Conservation (phyloP, 257 asterid genomes). For the Nyctanthes arbortristis region DNA sequence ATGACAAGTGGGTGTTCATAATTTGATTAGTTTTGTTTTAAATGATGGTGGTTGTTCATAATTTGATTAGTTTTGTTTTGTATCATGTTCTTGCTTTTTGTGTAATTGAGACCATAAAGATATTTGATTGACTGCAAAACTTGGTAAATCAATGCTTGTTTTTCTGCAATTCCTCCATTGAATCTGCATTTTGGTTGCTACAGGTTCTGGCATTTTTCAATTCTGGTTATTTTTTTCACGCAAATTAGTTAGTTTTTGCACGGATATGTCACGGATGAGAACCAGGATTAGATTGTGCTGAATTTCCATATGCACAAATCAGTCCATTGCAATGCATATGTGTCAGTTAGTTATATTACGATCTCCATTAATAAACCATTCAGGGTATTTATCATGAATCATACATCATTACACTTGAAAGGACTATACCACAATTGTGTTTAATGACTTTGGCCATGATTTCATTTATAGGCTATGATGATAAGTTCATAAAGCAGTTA, state of each 20-base stretch:
- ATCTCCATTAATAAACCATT: background rate
- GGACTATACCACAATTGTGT: background rate
- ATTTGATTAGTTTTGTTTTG: too few species aligned
- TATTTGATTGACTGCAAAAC: background rate
- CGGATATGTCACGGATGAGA: background rate
- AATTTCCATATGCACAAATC: background rate
- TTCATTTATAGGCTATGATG: slow-evolving; percentile 5
- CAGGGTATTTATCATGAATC: background rate
- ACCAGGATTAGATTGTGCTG: background rate
- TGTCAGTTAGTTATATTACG: background rate
- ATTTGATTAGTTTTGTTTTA: too few species aligned
- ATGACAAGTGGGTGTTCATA: too few species aligned
- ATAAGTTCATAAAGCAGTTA: background rate
- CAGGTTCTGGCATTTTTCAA: background rate
- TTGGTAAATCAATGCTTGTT: background rate
- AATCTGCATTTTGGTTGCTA: slow-evolving; percentile 1
- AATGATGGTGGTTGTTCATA: too few species aligned
- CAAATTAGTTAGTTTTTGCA: slow-evolving; percentile 7
- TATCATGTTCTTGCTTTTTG: slow-evolving; percentile 5
- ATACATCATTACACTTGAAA: background rate
- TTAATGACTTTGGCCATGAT: background rate
- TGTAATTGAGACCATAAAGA: background rate
- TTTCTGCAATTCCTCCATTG: too few species aligned
- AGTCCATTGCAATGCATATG: background rate
- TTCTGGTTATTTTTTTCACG: background rate